These are phyloP conservation scores for Tetrapisispora nanseiensis DNA, from an alignment of 805 yeast species.

Conservation along the genomic window DNA sequence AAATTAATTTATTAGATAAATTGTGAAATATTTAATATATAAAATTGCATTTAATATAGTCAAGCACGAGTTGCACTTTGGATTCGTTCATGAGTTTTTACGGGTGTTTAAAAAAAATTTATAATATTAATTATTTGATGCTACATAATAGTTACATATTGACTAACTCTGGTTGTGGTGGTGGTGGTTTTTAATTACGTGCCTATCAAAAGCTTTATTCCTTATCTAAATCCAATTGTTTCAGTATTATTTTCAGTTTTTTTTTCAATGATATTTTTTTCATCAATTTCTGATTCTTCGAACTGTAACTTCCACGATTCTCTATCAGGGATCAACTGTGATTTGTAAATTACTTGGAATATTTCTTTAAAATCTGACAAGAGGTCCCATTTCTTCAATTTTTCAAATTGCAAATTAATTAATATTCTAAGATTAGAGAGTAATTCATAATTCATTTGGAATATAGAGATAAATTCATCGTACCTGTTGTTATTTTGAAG, in stretches of 20 bases:
- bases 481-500: constrained; percentile 17
- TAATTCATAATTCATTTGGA: constrained; percentile 21
- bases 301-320: constrained; percentile 9
- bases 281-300: not conserved
- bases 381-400: constrained; percentile 15
- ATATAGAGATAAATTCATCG: constrained; percentile 21
- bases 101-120: too few species aligned
- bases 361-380: constrained; percentile 17
- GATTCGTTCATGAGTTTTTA: too few species aligned
- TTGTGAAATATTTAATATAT: too few species aligned
- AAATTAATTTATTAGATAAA: too few species aligned
- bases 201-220: too few species aligned
- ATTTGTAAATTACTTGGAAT: constrained; percentile 16
- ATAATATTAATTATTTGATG: too few species aligned
- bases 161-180: too few species aligned
- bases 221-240: not conserved
- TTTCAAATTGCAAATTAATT: constrained; percentile 17
- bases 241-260: not conserved
- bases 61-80: too few species aligned
- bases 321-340: constrained; percentile 15
- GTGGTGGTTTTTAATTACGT: too few species aligned
- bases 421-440: constrained; percentile 19
- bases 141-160: too few species aligned
- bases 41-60: too few species aligned
- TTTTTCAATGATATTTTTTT: not conserved